Evolutionary conservation across 352 stramenopile species (phyloP).

Genomic region (Globisporangium nodosum): DNA sequence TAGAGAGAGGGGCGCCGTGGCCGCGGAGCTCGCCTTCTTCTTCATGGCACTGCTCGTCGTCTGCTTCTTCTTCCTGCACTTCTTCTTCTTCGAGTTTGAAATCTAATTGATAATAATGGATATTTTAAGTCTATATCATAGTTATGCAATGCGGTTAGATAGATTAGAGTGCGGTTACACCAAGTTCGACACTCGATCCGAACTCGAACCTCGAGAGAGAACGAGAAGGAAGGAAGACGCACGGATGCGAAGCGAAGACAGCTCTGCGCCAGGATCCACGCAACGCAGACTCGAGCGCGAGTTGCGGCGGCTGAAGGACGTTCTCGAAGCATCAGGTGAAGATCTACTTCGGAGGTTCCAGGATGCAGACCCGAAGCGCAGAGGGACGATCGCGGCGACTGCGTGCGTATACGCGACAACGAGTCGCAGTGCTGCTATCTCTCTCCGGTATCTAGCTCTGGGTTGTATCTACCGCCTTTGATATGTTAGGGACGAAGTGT

Average conservation of each 20-base stretch:
- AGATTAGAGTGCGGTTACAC: too few relatives aligned
- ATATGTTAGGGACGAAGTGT: not conserved
- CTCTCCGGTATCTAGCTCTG: not conserved
- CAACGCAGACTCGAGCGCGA: not conserved
- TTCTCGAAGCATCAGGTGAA: not conserved
- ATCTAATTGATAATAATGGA: too few relatives aligned
- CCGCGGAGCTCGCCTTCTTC: not conserved
- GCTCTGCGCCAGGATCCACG: not conserved
- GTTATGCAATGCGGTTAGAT: too few relatives aligned
- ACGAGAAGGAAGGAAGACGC: not conserved
- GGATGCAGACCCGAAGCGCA: constrained; percentile 4
- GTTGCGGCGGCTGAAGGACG: not conserved
- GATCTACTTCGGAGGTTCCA: constrained; percentile 15
- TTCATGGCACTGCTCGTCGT: not conserved
- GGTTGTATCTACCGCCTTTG: not conserved
- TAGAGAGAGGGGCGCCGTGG: not conserved
- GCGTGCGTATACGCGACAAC: not conserved
- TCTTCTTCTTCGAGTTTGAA: not conserved
- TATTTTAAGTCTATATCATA: too few relatives aligned
- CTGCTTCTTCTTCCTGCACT: not conserved
- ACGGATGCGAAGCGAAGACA: not conserved
- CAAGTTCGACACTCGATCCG: not conserved
- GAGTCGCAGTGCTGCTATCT: not conserved
- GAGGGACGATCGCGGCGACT: constrained; percentile 8
- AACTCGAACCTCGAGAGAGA: too few relatives aligned